Evolutionary conservation across 2,329 filamentous ascomycete genomes (phyloP).

Genomic region (Furcasterigmium sp.): DNA sequence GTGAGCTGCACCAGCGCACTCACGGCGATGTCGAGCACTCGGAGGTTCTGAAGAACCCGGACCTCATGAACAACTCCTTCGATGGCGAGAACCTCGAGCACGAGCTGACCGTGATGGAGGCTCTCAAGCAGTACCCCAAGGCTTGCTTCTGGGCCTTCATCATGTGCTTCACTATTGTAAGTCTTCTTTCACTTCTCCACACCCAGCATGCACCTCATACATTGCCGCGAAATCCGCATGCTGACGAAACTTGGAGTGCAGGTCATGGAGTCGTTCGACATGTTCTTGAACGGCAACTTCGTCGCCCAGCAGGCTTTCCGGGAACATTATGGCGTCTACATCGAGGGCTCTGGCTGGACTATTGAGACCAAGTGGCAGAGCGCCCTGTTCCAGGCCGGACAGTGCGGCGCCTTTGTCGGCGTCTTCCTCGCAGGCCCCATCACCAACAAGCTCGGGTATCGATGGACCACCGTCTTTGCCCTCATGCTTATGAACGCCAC

Average conservation of each 20-base stretch:
- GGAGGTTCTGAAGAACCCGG: constrained; percentile 27
- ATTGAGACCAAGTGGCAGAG: constrained; percentile 37
- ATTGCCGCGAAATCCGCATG: too few species aligned
- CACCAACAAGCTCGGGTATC: constrained; percentile 29
- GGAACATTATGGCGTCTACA: constrained; percentile 26
- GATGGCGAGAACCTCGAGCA: constrained; percentile 38
- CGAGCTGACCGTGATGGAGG: constrained; percentile 30
- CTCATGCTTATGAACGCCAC: constrained; percentile 23
- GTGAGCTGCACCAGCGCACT: constrained; percentile 9
- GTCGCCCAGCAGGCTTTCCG: constrained; percentile 35
- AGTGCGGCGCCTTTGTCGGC: constrained; percentile 28
- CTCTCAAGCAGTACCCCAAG: constrained; percentile 33
- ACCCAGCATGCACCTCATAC: too few species aligned
- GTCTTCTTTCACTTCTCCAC: constrained; percentile 12
- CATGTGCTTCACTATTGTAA: constrained; percentile 45
- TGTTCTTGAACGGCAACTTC: constrained; percentile 42
- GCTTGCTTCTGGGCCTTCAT: constrained; percentile 41
- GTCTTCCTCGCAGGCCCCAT: constrained; percentile 30
- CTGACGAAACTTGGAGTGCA: too few species aligned
- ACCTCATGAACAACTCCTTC: constrained; percentile 33
- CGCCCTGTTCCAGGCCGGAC: constrained; percentile 26
- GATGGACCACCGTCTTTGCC: constrained; percentile 26
- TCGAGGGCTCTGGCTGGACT: constrained; percentile 9
- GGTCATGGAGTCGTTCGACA: constrained; percentile 46
- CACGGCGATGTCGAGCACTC: constrained; percentile 22